A percentile compares a stretch with the other conserved stretches of the same genome.
phyloP scores from a whole-genome alignment of 495 filamentous ascomycete species.

The Letharia columbiana region DNA sequence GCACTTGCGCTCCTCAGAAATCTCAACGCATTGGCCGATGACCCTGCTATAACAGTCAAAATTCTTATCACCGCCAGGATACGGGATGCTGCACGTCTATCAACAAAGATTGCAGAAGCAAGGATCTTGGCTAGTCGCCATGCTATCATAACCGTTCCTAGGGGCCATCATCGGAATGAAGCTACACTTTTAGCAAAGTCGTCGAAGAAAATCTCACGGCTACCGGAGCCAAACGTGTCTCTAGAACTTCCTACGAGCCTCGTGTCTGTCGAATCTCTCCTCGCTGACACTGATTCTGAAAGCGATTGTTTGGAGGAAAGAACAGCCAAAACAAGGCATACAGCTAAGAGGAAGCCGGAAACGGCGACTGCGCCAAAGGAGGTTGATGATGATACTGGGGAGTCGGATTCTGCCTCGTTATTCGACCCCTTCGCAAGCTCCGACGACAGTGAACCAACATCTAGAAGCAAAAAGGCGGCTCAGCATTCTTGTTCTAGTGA shows the following conservation, averaged over 20 bases:
- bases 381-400: background rate
- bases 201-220: constrained; percentile 8
- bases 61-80: constrained; percentile 18
- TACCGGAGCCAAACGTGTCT: background rate
- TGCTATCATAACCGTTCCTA: constrained; percentile 14
- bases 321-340: background rate
- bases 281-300: constrained; percentile 1
- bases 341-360: background rate
- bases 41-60: constrained; percentile 15
- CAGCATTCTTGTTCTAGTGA: background rate
- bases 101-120: constrained; percentile 3
- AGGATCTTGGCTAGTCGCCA: constrained; percentile 7
- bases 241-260: background rate
- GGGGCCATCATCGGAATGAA: constrained; percentile 12
- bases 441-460: background rate
- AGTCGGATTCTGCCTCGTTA: background rate
- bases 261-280: constrained; percentile 1
- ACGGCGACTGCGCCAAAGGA: background rate
- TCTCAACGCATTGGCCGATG: constrained; percentile 8
- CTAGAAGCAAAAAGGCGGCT: background rate
- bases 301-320: background rate
- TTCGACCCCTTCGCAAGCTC: constrained; percentile 1
- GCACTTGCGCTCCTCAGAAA: constrained; percentile 12
- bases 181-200: constrained; percentile 9
- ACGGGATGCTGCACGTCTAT: constrained; percentile 2